Base-by-base conservation (phyloP, 805 yeast species). In the Candida insectorum region DNA sequence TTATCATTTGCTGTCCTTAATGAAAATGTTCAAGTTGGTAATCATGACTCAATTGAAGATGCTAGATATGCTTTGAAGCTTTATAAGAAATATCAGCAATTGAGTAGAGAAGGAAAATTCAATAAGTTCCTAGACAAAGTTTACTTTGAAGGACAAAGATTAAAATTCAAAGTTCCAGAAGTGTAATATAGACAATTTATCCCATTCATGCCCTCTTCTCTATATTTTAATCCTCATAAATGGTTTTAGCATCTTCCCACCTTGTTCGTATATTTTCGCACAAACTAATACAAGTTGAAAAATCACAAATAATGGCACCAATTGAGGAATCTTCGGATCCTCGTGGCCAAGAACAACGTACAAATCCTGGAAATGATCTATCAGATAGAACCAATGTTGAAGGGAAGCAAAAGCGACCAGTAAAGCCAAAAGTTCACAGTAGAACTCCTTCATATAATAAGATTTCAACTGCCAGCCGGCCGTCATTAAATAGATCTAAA, bases 21-120 rank as follows among this genome's bases (percentile, higher is more conserved):
- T 21, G 79, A 77, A 41, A 73, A 78, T 30, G 95, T 94, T 20
- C 99, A 93, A 56, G 79, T 78, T 3, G 95, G 93, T 2, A 91
- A 91, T 52, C 99, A 93, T 58, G 97, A 94, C 54, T 91, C 97
- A 1, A 88, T 93, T 28, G 98, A 93, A 52, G 99, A 93, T 63
- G 97, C 99, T 0, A 65, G 70, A 36, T 82, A 94, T 8, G 97
- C 99, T 0, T 68, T 93, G 46, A 58, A 75, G 28, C 62, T 93
- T 22, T 94, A 85, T 62, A 75, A 77, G 40, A 79, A 77, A 49
- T 91, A 85, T 51, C 58, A 75, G 49, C 80, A 81, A 43, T 66
- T 91, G 43, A 62, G 65, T 32, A 69, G 65, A 3, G 55, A 59
- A 0, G 91, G 85, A 0, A 68, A 64, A 18, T 73, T 91, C 37